phyloP scores from a whole-genome alignment of 768 basidiomycete species.

The Tulasnella calospora region DNA sequence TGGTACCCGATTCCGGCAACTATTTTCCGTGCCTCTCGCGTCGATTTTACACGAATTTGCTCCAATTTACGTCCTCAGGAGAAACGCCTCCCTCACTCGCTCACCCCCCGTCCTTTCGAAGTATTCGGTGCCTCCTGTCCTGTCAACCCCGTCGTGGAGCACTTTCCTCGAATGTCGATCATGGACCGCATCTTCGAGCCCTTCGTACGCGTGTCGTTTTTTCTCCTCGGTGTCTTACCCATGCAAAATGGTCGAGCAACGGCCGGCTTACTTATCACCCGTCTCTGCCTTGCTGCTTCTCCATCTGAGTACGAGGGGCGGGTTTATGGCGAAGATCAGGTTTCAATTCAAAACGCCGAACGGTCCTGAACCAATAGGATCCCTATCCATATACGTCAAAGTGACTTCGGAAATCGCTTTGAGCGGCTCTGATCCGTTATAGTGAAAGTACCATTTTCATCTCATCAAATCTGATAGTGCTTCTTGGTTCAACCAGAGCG shows the following conservation, averaged over 20 bases:
- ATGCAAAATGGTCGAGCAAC: too few relatives aligned
- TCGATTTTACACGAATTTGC: neutral
- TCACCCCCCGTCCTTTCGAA: neutral
- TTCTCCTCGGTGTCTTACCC: too few relatives aligned
- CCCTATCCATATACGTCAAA: neutral
- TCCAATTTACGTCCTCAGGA: neutral
- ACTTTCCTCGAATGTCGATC: too few relatives aligned
- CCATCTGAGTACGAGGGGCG: neutral
- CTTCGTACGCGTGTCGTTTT: too few relatives aligned
- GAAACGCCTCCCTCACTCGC: neutral
- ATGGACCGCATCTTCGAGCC: too few relatives aligned
- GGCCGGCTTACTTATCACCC: too few relatives aligned
- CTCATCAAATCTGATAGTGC: neutral
- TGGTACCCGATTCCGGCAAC: neutral
- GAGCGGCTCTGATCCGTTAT: neutral
- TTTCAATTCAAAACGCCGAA: neutral
- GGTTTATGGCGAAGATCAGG: neutral
- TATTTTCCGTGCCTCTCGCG: too few relatives aligned
- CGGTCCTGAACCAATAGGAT: neutral
- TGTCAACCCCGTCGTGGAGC: neutral
- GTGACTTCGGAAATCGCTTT: neutral
- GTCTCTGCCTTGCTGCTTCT: too few relatives aligned
- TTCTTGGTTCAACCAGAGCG: too few relatives aligned
- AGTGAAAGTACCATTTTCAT: neutral
- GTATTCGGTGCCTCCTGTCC: neutral